Base-by-base conservation (phyloP, 768 basidiomycete genomes). In the Mycena polygramma region DNA sequence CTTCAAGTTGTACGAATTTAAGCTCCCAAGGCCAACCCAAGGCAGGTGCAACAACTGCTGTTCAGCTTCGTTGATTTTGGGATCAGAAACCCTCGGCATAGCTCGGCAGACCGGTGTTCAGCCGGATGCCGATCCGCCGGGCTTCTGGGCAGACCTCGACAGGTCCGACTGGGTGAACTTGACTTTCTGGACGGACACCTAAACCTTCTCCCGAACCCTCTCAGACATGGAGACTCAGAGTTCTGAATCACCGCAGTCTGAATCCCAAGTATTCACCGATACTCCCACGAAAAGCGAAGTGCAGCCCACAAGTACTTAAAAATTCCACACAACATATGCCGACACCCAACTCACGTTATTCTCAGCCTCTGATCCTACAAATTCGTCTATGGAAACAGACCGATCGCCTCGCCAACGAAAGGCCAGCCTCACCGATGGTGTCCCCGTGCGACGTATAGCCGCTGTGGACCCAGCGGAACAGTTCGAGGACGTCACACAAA, bases 401-500 rank as follows among this genome's bases (percentile, higher is more conserved):
- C 55, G 45, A 55, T 63, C 35, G 52, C 73, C 30, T 37, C 64
- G 43, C 45, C 73, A 83, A 67, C 84, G 93, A 61, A 90, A 85
- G 75, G 81, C 84, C 35, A 94, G 91, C 70, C 83, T 95, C 46
- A 87, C 89, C 14, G 90, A 92, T 76, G 83, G 85, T 46, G 86
- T 95, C 39, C 77, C 87, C 19, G 91, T 95, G 7, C 83, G 84
- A 66, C 85, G 90, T 30, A 88, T 94, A 74, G 89, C 90, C 7
- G 83, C 81, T 46, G 80, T 92, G 69, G 88, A 91, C 75, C 85
- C 79, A 58, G 75, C 80, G 63, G 90, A 91, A 74, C 79, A 81
- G 15, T 94, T 95, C 77, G 80, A 83, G 58, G 83, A 90, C 30
- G 91, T 86, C 36, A 96, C 94, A 6, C 82, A 85, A 37, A 87